Base-by-base conservation (phyloP, 768 basidiomycete genomes). In the Lenzites betulinus region DNA sequence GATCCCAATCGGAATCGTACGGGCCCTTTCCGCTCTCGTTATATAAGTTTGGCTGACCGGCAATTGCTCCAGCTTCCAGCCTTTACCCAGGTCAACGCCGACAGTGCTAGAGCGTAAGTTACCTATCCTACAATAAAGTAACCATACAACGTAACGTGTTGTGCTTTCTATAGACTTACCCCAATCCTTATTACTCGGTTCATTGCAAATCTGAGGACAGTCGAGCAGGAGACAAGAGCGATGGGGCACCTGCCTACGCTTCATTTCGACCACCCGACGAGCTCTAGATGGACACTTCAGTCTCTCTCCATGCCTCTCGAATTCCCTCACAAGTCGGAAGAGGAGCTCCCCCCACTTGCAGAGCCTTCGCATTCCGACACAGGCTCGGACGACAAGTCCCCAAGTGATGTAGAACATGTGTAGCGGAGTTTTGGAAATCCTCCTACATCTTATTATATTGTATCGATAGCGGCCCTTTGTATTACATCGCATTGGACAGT, bases 141-240 rank as follows among this genome's bases (percentile, higher is more conserved):
- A n/a, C n/a, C n/a, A n/a, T n/a, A n/a, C n/a, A n/a, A n/a, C n/a
- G n/a, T n/a, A n/a, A n/a, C n/a, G n/a, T n/a, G n/a, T n/a, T n/a
- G n/a, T n/a, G n/a, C n/a, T n/a, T n/a, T n/a, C n/a, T 25, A 13
- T 25, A 57, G 55, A 18, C 47, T 57, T 23, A 57, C 47, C 1
- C 55, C 47, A 11, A 57, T 57, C 36, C 55, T 57, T 8, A 41
- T 23, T 6, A 54, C 53, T 18, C 41, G 53, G 12, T 54, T 54
- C 53, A 57, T 57, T 25, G 35, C 38, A 18, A 9, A 18, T 2
- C 30, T 57, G 23, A 23, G 36, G 8, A 23, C 36, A 16, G 16
- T 46, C 30, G 46, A 49, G 16, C 22, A 28, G 38, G 22, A 5
- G 7, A 47, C 7, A 11, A 28, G 9, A 16, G 15, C 47, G 16